These are phyloP conservation scores for Orychophragmus violaceus DNA, from an alignment of 345 rosid species.

Conservation along the genomic window DNA sequence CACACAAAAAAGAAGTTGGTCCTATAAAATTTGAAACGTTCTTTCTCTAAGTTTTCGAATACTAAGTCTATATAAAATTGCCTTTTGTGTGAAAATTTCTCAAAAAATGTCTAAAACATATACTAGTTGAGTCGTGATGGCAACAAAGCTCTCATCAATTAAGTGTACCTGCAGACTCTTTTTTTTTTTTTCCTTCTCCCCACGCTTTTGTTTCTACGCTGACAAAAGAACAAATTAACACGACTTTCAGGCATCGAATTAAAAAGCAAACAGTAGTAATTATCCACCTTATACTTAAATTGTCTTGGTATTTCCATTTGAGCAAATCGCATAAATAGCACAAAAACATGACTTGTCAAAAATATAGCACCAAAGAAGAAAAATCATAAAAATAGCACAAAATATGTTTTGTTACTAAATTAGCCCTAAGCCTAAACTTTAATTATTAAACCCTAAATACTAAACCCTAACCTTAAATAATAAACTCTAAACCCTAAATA, in stretches of 20 bases:
- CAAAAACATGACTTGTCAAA: no score
- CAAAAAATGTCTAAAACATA: neutral
- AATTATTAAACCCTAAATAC: no score
- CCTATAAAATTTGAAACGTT: neutral
- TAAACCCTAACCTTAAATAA: no score
- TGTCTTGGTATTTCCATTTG: neutral
- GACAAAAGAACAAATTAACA: neutral
- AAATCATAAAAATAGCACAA: no score
- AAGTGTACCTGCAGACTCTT: neutral
- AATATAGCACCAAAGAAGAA: no score
- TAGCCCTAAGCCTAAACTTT: no score
- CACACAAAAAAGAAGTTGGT: no score
- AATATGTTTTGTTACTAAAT: no score
- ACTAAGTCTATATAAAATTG: no score
- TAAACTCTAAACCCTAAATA: no score
- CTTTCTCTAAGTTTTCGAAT: neutral
- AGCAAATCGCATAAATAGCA: no score
- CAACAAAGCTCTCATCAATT: conserved; percentile 7
- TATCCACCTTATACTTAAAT: no score
- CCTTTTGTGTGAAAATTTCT: neutral
- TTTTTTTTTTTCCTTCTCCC: neutral
- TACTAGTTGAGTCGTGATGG: neutral
- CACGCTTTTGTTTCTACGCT: neutral
- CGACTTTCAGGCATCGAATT: neutral
- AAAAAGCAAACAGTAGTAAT: neutral